A percentile compares a stretch with the other conserved stretches of the same genome.
Evolutionary conservation across 2,329 filamentous ascomycete species (phyloP).

Genomic region (Arachnomyces sp.): DNA sequence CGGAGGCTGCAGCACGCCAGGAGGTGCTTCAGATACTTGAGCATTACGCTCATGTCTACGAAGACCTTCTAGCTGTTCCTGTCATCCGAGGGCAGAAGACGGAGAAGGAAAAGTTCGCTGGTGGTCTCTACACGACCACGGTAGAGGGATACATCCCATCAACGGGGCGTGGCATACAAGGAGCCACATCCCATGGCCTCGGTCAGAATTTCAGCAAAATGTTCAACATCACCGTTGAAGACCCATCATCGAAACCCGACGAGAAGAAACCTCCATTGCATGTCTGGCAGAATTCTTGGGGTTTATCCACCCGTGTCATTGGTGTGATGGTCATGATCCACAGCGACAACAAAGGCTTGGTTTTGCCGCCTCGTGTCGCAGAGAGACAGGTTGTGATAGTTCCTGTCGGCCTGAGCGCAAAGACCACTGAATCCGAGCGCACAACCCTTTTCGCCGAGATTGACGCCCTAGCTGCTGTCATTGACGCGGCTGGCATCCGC

Average conservation of each 20-base stretch:
- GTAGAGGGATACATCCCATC: conserved; percentile 95
- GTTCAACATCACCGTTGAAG: conserved; percentile 97
- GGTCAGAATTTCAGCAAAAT: conserved; percentile 99
- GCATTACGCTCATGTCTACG: conserved; percentile 84
- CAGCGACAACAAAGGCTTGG: conserved; percentile 88
- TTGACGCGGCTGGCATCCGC: conserved; percentile 68
- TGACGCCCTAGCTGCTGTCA: conserved; percentile 58
- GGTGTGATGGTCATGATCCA: conserved; percentile 99
- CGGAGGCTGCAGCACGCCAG: conserved; percentile 67
- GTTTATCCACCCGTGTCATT: conserved; percentile 91
- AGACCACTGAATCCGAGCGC: conserved; percentile 71
- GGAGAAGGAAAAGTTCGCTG: conserved; percentile 96
- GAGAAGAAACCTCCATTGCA: conserved; percentile 73
- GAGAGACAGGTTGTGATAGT: conserved; percentile 81
- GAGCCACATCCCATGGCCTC: conserved; percentile 85
- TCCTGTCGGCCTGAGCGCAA: conserved; percentile 87
- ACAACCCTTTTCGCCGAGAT: conserved; percentile 69
- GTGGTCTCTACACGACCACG: conserved; percentile 92
- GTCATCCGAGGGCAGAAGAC: conserved; percentile 93
- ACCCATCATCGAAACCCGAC: conserved; percentile 62
- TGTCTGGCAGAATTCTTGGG: conserved; percentile 99
- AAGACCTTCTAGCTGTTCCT: conserved; percentile 86
- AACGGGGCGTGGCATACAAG: conserved; percentile 94
- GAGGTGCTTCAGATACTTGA: conserved; percentile 93
- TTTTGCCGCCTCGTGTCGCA: conserved; percentile 83